Percentiles rank a stretch among this genome's conserved stretches.
Evolutionary conservation across 139 green algal genomes (phyloP).

Genomic region (Chlamydomonas incerta): DNA sequence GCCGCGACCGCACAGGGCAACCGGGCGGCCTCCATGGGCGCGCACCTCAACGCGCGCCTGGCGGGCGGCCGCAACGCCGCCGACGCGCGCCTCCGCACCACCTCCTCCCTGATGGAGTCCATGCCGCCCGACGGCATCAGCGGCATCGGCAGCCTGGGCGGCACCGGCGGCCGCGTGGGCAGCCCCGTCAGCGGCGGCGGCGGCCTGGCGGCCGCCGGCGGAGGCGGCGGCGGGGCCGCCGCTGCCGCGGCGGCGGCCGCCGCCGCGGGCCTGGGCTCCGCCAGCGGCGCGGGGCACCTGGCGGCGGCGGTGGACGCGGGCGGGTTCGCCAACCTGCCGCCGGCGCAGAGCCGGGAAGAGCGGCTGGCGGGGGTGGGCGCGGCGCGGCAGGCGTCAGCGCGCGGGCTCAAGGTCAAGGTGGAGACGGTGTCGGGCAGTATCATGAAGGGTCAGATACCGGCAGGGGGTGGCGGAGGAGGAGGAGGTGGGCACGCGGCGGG

Average conservation of each 20-base stretch:
- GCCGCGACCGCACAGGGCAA: too few relatives aligned
- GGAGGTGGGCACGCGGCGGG: neutral
- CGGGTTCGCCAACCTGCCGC: constrained; percentile 9
- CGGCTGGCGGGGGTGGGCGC: neutral
- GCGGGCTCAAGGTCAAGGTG: constrained; percentile 51
- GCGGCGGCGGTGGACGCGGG: constrained; percentile 27
- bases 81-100: neutral
- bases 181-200: neutral
- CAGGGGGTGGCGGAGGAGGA: neutral
- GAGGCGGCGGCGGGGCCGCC: neutral
- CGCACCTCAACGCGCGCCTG: constrained; percentile 7
- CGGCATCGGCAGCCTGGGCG: neutral
- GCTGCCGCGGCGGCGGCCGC: too few relatives aligned
- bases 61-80: neutral
- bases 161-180: neutral
- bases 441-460: constrained; percentile 34
- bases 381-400: constrained; percentile 18
- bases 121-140: neutral
- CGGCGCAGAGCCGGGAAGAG: constrained; percentile 1
- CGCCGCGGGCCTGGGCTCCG: neutral
- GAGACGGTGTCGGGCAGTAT: constrained; percentile 52
- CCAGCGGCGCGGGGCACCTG: neutral
- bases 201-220: neutral
- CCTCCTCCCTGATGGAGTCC: constrained; percentile 22
- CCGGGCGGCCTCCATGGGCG: neutral